A percentile compares a stretch with the other conserved stretches of the same genome.
Evolutionary conservation across 352 stramenopile genomes (phyloP).

Genomic region (Phytophthora litchii): DNA sequence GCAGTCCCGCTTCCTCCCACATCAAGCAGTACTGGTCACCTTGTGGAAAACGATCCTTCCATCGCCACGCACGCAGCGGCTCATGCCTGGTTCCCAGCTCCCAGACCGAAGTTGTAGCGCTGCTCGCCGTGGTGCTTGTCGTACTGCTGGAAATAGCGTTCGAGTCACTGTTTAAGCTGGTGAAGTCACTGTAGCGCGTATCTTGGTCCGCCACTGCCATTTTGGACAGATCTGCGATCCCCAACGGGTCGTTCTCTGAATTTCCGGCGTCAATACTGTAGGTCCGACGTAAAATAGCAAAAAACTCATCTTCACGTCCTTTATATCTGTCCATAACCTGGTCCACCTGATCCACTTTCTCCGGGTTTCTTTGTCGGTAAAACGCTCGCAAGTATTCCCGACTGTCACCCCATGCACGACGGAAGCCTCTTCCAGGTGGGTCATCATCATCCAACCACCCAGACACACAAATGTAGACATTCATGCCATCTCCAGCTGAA

Average conservation of each 20-base stretch:
- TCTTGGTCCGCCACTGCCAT: conserved; percentile 35
- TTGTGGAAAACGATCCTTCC: conserved; percentile 83
- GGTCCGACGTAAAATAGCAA: conserved; percentile 65
- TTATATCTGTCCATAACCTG: conserved; percentile 83
- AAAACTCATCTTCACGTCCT: conserved; percentile 86
- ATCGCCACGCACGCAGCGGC: conserved; percentile 73
- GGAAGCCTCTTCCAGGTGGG: conserved; percentile 56
- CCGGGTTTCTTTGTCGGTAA: conserved; percentile 65
- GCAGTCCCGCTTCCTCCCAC: conserved; percentile 77
- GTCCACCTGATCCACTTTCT: conserved; percentile 85
- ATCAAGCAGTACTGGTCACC: conserved; percentile 84
- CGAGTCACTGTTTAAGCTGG: conserved; percentile 42
- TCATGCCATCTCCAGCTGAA: conserved; percentile 82
- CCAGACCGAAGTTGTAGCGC: conserved; percentile 29
- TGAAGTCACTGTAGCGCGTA: conserved; percentile 33
- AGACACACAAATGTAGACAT: conserved; percentile 88
- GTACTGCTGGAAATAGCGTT: conserved; percentile 39
- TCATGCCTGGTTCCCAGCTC: conserved; percentile 39
- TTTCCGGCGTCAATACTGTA: conserved; percentile 54
- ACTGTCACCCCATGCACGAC: conserved; percentile 78
- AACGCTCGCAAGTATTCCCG: conserved; percentile 80
- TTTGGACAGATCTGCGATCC: conserved; percentile 39
- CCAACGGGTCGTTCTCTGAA: conserved; percentile 53
- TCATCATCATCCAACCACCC: conserved; percentile 87
- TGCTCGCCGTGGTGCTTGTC: conserved; percentile 1